These are phyloP conservation scores for Teratosphaeriaceae sp. DNA, from an alignment of 2,329 filamentous ascomycete genomes.

Conservation along the genomic window DNA sequence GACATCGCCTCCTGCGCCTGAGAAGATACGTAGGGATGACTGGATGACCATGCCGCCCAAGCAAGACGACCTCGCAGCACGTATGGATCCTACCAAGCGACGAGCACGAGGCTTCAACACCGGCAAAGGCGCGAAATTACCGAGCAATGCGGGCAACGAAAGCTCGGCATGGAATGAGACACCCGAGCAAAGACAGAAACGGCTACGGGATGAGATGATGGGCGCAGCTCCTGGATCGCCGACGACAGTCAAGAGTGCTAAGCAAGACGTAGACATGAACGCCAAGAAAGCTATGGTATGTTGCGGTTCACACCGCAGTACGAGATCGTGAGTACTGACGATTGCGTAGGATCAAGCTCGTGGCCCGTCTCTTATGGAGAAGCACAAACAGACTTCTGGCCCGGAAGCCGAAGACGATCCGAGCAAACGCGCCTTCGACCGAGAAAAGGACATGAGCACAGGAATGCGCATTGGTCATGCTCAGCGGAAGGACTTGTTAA, in stretches of 20 bases:
- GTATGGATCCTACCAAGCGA: conserved; percentile 77
- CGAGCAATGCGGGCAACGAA: conserved; percentile 31
- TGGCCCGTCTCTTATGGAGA: conserved; percentile 41
- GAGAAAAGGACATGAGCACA: conserved; percentile 86
- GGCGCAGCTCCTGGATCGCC: conserved; percentile 48
- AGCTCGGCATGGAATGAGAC: conserved; percentile 82
- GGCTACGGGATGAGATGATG: conserved; percentile 74
- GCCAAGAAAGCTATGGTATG: too few relatives aligned
- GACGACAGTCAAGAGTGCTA: conserved; percentile 8
- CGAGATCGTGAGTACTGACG: too few relatives aligned
- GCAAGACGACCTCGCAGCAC: conserved; percentile 46
- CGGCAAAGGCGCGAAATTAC: conserved; percentile 50
- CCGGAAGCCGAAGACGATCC: conserved; percentile 79
- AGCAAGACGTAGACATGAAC: conserved; percentile 25
- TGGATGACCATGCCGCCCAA: conserved; percentile 48
- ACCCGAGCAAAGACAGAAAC: conserved; percentile 75
- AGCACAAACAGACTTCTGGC: conserved; percentile 39
- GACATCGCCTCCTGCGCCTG: conserved; percentile 4
- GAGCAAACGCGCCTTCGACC: conserved; percentile 79
- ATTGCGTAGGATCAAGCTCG: conserved; percentile 17
- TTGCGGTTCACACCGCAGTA: too few relatives aligned
- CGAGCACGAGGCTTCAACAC: conserved; percentile 77
- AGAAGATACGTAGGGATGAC: conserved; percentile 62
- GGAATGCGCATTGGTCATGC: conserved; percentile 60
- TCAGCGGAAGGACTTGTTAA: conserved; percentile 72